Base-by-base conservation (phyloP, 2,329 filamentous ascomycete species). In the Nemania sp. region DNA sequence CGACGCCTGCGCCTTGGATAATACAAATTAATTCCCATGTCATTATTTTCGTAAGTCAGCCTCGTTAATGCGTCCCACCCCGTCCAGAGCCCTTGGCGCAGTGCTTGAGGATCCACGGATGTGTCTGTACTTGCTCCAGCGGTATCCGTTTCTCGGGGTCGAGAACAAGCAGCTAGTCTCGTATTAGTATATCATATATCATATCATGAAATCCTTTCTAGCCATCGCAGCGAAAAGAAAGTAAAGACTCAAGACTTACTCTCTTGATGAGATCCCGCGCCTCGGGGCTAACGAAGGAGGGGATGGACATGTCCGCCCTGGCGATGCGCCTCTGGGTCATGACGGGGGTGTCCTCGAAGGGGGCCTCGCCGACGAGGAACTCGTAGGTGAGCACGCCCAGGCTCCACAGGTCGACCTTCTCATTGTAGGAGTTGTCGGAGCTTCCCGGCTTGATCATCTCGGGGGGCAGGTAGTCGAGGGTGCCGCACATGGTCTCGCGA, bases 51-150 rank as follows among this genome's bases (percentile, higher is more conserved):
- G 28, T 61, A 22, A 36, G 37, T 31, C 28, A 12, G 9, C 49
- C 39, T 34, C 47, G 58, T 65, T 59, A 68, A 42, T 62, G 52
- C 49, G 67, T 28, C 40, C 74, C 79, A 62, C 82, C 82, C 54
- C 76, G 77, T 67, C 78, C 73, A 67, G 82, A 79, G n/a, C 80
- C 79, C 73, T 83, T 84, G 61, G 88, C 80, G 71, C 93, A 97
- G 73, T 97, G 90, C 79, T 97, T 97, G 63, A 97, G 72, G 66
- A 99, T 96, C 94, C 94, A 99, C 15, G 94, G 93, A 71, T 97
- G 94, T 47, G 81, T 80, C 72, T 93, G 87, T 31, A 97, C 88
- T 54, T 96, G 87, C 14, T 96, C 91, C 9, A 99, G 82, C 3
- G 91, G 83, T 64, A 99, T 89, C 61, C 94, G 82, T 79, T 96